phyloP scores from a whole-genome alignment of 2,329 filamentous ascomycete genomes.

The Pseudovirgaria hyperparasitica region DNA sequence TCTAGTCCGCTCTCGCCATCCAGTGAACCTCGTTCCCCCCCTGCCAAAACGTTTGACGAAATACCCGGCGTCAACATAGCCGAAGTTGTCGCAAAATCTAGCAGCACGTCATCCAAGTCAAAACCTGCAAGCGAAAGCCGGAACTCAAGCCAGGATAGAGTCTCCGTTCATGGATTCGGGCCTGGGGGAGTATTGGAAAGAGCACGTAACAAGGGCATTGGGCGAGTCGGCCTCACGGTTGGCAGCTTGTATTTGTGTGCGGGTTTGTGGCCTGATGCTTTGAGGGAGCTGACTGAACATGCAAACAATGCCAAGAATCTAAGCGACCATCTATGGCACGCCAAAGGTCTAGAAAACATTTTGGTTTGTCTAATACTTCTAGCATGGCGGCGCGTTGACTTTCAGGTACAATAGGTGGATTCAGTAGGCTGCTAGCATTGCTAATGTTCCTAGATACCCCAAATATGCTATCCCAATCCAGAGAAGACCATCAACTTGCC shows the following conservation, averaged over 20 bases:
- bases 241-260: constrained; percentile 80
- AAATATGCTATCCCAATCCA: constrained; percentile 37
- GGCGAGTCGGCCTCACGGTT: constrained; percentile 64
- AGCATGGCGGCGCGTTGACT: constrained; percentile 73
- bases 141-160: constrained; percentile 47
- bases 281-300: constrained; percentile 72
- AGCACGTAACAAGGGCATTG: constrained; percentile 68
- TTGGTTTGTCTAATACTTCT: constrained; percentile 71
- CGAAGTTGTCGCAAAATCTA: constrained; percentile 28
- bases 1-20: constrained; percentile 16
- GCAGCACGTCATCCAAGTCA: constrained; percentile 13
- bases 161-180: constrained; percentile 53
- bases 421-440: constrained; percentile 5
- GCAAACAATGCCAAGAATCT: constrained; percentile 63
- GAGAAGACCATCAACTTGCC: constrained; percentile 37
- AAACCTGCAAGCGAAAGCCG: constrained; percentile 41
- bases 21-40: constrained; percentile 15
- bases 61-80: constrained; percentile 22
- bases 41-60: constrained; percentile 36
- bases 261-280: constrained; percentile 78
- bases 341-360: constrained; percentile 83
- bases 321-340: constrained; percentile 95
- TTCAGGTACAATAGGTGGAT: constrained; percentile 42
- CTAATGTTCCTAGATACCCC: constrained; percentile 33
- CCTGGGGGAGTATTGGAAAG: constrained; percentile 56